A percentile compares a stretch with the other conserved stretches of the same genome.
Conservation (phyloP, 2,329 filamentous ascomycete species). For the Hymenoscyphus fructigenus region DNA sequence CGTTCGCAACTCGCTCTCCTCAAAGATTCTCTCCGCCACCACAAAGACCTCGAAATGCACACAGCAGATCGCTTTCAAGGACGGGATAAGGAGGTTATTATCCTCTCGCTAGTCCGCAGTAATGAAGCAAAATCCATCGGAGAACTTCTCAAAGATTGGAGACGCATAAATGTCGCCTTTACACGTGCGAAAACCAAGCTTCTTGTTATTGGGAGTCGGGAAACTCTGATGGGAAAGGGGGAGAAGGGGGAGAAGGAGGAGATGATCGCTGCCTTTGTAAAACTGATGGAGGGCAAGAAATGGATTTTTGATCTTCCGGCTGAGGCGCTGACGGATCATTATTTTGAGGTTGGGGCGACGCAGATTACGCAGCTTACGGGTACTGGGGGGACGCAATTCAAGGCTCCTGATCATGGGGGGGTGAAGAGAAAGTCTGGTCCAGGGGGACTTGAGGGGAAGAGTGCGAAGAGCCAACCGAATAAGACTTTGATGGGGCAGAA, state of each 20-base stretch:
- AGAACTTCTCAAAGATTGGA: conserved; percentile 86
- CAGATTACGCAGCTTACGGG: conserved; percentile 41
- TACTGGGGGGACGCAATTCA: conserved; percentile 20
- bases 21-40: conserved; percentile 65
- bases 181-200: conserved; percentile 91
- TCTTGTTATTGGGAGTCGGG: conserved; percentile 78
- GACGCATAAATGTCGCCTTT: conserved; percentile 92
- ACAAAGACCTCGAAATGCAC: conserved; percentile 80
- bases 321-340: conserved; percentile 65
- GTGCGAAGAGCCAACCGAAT: conserved; percentile 43
- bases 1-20: conserved; percentile 85
- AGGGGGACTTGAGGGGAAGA: neutral
- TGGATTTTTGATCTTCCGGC: conserved; percentile 76
- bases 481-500: conserved; percentile 59
- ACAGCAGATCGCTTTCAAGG: conserved; percentile 97
- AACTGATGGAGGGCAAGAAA: conserved; percentile 70
- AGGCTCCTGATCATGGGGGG: conserved; percentile 11
- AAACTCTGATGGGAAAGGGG: conserved; percentile 65
- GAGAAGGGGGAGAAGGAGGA: conserved; percentile 69
- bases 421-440: neutral
- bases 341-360: conserved; percentile 55
- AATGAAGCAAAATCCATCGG: conserved; percentile 84
- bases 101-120: conserved; percentile 83
- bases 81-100: conserved; percentile 88
- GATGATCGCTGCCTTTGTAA: conserved; percentile 74